Percentiles rank a stretch among this genome's conserved stretches.
Evolutionary conservation across 1,284 basidiomycete genomes (phyloP).

Genomic region (Naganishia sp.): DNA sequence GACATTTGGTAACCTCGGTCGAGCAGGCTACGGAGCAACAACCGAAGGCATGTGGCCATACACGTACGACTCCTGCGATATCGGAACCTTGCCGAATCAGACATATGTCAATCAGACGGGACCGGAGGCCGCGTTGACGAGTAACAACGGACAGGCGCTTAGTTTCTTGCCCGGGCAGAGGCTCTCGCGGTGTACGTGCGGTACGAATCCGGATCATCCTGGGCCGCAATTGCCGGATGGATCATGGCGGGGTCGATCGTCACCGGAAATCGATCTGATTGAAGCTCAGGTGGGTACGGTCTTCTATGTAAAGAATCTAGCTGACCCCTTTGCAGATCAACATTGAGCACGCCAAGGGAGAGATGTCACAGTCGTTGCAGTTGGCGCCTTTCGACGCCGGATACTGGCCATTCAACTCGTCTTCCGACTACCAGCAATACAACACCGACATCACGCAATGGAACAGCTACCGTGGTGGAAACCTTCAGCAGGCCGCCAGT

Average conservation of each 20-base stretch:
- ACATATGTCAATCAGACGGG: conserved; percentile 53
- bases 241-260: conserved; percentile 52
- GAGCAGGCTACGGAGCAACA: conserved; percentile 77
- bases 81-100: conserved; percentile 82
- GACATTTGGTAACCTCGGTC: conserved; percentile 89
- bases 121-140: conserved; percentile 49
- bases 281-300: conserved; percentile 54
- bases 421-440: conserved; percentile 52
- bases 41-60: conserved; percentile 61
- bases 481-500: conserved; percentile 64
- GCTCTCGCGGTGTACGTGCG: conserved; percentile 61
- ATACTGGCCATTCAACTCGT: conserved; percentile 47
- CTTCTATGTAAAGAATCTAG: background rate
- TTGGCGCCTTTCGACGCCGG: conserved; percentile 51
- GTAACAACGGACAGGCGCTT: conserved; percentile 34
- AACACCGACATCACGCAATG: conserved; percentile 56
- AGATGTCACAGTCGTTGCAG: conserved; percentile 50
- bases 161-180: conserved; percentile 59
- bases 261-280: conserved; percentile 61
- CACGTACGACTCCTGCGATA: conserved; percentile 73
- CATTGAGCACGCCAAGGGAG: conserved; percentile 37
- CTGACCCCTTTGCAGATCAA: conserved; percentile 33
- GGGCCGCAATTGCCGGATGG: conserved; percentile 50
- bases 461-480: conserved; percentile 62
- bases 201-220: conserved; percentile 55